Conservation (phyloP, 176 grass and related monocot genomes). For the Triticum aestivum region DNA sequence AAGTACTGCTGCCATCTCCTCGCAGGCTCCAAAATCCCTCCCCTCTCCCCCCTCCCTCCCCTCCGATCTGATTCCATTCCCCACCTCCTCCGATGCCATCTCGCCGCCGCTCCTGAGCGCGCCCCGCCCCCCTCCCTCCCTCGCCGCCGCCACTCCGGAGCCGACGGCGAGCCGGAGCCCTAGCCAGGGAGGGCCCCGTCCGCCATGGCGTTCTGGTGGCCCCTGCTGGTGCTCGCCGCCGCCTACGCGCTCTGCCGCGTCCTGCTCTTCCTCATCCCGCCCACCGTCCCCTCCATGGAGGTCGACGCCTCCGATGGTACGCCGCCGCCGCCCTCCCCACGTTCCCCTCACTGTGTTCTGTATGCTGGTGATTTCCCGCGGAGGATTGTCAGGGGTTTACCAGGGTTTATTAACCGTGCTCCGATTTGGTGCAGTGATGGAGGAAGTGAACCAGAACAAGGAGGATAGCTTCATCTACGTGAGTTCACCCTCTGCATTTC, state of each 20-base stretch:
- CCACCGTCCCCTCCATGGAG: constrained; percentile 92
- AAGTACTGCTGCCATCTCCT: background rate
- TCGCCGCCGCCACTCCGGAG: too few relatives aligned
- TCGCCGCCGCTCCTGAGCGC: background rate
- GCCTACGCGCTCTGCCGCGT: constrained; percentile 83
- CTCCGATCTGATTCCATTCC: background rate
- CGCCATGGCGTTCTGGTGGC: constrained; percentile 93
- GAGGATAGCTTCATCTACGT: constrained; percentile 93
- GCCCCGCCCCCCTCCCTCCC: background rate
- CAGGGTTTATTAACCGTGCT: constrained; percentile 7
- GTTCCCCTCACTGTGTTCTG: background rate
- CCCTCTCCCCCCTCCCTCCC: background rate
- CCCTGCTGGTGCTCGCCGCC: constrained; percentile 74
- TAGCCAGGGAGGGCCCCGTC: background rate
- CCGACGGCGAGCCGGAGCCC: constrained; percentile 16
- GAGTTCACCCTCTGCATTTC: background rate
- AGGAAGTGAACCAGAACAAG: constrained; percentile 67
- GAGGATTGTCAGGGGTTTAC: constrained; percentile 7
- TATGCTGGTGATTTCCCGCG: background rate
- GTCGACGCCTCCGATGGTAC: constrained; percentile 87
- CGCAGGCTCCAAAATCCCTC: background rate
- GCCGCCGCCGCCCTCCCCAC: background rate
- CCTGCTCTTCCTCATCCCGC: constrained; percentile 88
- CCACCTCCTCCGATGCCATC: background rate
- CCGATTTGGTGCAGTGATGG: constrained; percentile 55